phyloP scores from a whole-genome alignment of 2,329 filamentous ascomycete species.

The Shiraia bambusicola region DNA sequence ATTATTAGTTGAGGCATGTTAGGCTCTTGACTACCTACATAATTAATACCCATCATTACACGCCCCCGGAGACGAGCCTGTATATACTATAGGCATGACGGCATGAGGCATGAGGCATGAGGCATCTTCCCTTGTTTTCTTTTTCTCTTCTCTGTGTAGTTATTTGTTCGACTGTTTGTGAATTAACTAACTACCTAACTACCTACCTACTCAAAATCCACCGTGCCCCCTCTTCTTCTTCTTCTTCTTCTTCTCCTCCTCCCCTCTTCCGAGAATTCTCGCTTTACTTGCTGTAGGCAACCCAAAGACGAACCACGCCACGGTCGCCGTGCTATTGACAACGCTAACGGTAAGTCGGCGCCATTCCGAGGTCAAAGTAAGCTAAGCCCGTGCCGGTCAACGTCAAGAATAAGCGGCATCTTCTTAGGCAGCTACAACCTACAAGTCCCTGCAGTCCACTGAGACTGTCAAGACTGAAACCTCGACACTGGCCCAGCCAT shows the following conservation, averaged over 20 bases:
- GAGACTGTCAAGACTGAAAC: constrained; percentile 16
- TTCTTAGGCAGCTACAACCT: constrained; percentile 22
- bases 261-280: too few relatives aligned
- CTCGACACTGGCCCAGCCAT: constrained; percentile 27
- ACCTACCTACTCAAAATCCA: too few relatives aligned
- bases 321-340: constrained; percentile 10
- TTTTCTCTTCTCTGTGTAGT: constrained; percentile 4
- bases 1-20: constrained; percentile 4
- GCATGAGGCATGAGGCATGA: constrained; percentile 19
- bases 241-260: too few relatives aligned
- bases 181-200: too few relatives aligned
- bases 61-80: constrained; percentile 8
- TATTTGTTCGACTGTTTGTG: too few relatives aligned
- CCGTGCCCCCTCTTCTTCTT: too few relatives aligned
- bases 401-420: constrained; percentile 25
- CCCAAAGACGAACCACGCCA: neutral
- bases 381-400: constrained; percentile 25
- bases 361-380: constrained; percentile 13
- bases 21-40: too few relatives aligned
- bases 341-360: constrained; percentile 25
- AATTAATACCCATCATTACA: too few relatives aligned
- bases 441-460: constrained; percentile 20
- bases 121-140: too few relatives aligned
- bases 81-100: constrained; percentile 21
- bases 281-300: too few relatives aligned